phyloP scores from a whole-genome alignment of 371 early-diverging fungal species.

The Sporodiniella umbellata region DNA sequence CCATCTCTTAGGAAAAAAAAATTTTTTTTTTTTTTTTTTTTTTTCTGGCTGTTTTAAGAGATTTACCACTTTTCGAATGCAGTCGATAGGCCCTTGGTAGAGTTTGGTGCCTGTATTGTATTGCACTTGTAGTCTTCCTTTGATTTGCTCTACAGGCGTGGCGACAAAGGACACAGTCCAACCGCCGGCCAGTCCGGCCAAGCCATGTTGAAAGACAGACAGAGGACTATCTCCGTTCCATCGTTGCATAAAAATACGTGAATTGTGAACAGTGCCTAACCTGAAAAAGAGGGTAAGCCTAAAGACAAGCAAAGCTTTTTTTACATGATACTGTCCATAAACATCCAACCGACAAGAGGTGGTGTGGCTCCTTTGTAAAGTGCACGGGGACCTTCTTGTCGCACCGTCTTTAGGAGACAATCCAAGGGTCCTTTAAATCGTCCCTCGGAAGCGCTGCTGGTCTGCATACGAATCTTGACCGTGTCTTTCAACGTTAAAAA shows the following conservation, averaged over 20 bases:
- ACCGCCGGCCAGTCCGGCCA: conserved; percentile 83
- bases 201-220: conserved; percentile 64
- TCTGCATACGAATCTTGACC: conserved; percentile 75
- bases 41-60: too few species aligned
- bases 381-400: conserved; percentile 76
- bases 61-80: conserved; percentile 68
- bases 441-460: conserved; percentile 68
- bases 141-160: conserved; percentile 86
- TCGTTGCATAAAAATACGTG: conserved; percentile 64
- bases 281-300: too few species aligned
- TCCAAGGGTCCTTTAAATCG: conserved; percentile 87
- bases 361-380: conserved; percentile 93
- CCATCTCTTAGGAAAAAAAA: background rate
- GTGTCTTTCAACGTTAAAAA: too few species aligned
- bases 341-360: conserved; percentile 90
- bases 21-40: conserved; percentile 1
- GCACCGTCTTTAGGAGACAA: conserved; percentile 70
- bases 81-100: conserved; percentile 87
- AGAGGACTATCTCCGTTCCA: conserved; percentile 64
- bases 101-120: conserved; percentile 69
- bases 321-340: conserved; percentile 86
- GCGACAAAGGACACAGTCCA: conserved; percentile 88
- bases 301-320: conserved; percentile 4
- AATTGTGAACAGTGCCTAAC: conserved; percentile 82
- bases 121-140: conserved; percentile 87